Base-by-base conservation (phyloP, 108 stramenopile species). In the Stephanodiscus triporus region DNA sequence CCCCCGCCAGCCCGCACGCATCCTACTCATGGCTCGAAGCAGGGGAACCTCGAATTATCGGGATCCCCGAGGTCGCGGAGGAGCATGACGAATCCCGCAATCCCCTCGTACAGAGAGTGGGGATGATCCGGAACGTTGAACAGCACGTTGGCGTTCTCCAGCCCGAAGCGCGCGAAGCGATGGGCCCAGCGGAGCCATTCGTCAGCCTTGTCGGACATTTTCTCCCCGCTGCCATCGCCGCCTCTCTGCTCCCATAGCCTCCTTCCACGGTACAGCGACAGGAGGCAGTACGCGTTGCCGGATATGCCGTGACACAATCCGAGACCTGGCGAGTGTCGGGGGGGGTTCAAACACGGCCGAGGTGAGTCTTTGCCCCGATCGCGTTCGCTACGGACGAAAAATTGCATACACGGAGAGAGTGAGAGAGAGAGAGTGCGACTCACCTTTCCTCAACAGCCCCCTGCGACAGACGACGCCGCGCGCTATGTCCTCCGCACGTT, bases 221-320 rank as follows among this genome's bases (percentile, higher is more conserved):
- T 17, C 20, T 42, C 29, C 47, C 69, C 43, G 19, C n/a, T n/a
- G 17, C 37, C 9, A 29, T 19, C 49, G 29, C 20, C 57, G 54
- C 37, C 24, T 51, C 47, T 55, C 24, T 38, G 27, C 69, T 69
- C 55, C 29, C 42, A 49, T 45, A 27, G 19, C 47, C 57, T 63
- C 48, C 57, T 47, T 9, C 26, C 74, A 16, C 76, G 68, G 19
- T 72, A 62, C 23, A 93, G 27, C 16, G 72, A 76, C 38, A 94
- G 66, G 64, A 91, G 88, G 51, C 79, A 76, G 57, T 88, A 86
- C 22, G 87, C 88, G 62, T 90, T 92, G 14, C 91, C 89, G 10
- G 85, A 61, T 27, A 89, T 86, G 8, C 91, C 91, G 70, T 92
- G 91, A 26, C 91, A 89, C 37, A 94, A 57, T 37, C 91, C 89